Percentiles rank a stretch among this genome's conserved stretches.
These are phyloP conservation scores for Emmonsiellopsis sp. DNA, from an alignment of 2,329 filamentous ascomycete species.

Conservation along the genomic window DNA sequence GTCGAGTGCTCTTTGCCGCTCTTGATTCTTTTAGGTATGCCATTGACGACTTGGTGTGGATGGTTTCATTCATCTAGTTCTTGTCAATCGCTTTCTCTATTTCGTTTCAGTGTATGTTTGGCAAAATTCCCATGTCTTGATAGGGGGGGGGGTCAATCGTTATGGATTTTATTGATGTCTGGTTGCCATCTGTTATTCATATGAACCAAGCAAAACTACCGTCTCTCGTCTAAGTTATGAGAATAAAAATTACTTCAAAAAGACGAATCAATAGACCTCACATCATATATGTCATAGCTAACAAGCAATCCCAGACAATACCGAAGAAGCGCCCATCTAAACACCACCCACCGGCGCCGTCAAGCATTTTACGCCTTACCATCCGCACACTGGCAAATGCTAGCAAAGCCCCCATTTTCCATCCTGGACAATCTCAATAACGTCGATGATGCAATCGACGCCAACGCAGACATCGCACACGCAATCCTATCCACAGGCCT, in stretches of 20 bases:
- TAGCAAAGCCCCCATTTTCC: constrained; percentile 73
- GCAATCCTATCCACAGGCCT: constrained; percentile 65
- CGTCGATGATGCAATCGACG: constrained; percentile 80
- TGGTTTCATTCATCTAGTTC: not conserved
- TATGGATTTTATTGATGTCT: too few species aligned
- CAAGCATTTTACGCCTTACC: constrained; percentile 91
- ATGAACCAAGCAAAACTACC: not conserved
- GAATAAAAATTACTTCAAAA: not conserved
- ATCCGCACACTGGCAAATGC: constrained; percentile 70
- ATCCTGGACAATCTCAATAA: constrained; percentile 68
- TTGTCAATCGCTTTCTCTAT: constrained; percentile 5
- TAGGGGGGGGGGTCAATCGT: too few species aligned
- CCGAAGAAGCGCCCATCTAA: constrained; percentile 73
- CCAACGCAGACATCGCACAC: constrained; percentile 74
- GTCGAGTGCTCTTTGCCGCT: constrained; percentile 67
- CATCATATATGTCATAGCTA: not conserved
- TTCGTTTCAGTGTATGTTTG: not conserved
- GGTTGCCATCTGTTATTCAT: not conserved
- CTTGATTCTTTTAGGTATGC: constrained; percentile 84
- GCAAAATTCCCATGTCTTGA: not conserved
- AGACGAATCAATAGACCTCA: not conserved
- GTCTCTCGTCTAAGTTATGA: not conserved
- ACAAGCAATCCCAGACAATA: constrained; percentile 57
- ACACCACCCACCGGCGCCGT: constrained; percentile 80
- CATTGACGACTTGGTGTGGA: not conserved